These are phyloP conservation scores for Barbarea vulgaris DNA, from an alignment of 345 rosid species.

Conservation along the genomic window DNA sequence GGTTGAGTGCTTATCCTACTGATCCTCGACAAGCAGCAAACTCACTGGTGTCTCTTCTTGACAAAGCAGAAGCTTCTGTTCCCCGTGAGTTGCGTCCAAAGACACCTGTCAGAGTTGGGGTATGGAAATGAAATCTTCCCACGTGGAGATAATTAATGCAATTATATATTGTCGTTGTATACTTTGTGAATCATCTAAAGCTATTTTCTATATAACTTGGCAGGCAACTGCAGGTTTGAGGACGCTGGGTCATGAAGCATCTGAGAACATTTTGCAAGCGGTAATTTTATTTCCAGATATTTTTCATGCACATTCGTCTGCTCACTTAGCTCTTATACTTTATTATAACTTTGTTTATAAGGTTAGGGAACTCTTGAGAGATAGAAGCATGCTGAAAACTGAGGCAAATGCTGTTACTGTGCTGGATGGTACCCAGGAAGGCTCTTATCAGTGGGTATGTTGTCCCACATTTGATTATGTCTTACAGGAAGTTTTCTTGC, in stretches of 20 bases:
- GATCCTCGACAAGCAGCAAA: conserved; percentile 74
- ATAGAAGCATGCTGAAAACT: conserved; percentile 69
- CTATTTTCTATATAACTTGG: not conserved
- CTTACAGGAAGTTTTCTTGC: conserved; percentile 2
- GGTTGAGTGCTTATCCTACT: conserved; percentile 80
- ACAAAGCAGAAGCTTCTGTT: conserved; percentile 83
- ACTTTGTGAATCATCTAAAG: not conserved
- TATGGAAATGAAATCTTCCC: conserved; percentile 37
- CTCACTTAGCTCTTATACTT: conserved; percentile 19
- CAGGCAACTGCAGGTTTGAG: conserved; percentile 99
- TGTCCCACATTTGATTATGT: conserved; percentile 4
- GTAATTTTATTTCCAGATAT: conserved; percentile 43
- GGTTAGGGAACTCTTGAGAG: conserved; percentile 87
- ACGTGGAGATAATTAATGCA: not conserved
- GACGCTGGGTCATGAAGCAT: conserved; percentile 73
- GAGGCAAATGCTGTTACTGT: conserved; percentile 68
- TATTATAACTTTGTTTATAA: conserved; percentile 40
- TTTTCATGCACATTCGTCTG: conserved; percentile 23
- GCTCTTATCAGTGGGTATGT: conserved; percentile 97
- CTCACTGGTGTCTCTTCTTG: conserved; percentile 70
- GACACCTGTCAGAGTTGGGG: conserved; percentile 99
- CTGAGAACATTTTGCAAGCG: conserved; percentile 84
- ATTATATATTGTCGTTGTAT: not conserved
- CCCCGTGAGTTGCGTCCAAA: conserved; percentile 69
- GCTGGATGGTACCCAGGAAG: conserved; percentile 96